A percentile compares a stretch with the other conserved stretches of the same genome.
phyloP scores from a whole-genome alignment of 495 filamentous ascomycete genomes.

The Echria macrotheca region DNA sequence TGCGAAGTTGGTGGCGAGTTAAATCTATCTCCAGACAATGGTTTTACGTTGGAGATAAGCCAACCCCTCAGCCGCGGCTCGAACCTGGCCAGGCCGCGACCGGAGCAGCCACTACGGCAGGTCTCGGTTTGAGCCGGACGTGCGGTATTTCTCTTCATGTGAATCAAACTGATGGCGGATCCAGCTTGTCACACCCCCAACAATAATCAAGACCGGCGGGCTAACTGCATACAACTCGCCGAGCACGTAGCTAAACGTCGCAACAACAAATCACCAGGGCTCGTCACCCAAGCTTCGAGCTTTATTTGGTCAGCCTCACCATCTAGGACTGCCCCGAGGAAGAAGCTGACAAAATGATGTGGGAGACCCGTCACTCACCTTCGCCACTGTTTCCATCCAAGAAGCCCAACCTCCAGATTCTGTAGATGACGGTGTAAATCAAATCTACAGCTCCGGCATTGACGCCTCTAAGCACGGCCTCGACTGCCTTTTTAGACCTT shows the following conservation, averaged over 20 bases:
- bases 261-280: conserved; percentile 1
- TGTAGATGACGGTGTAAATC: neutral
- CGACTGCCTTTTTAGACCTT: neutral
- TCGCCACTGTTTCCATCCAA: no score
- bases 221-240: neutral
- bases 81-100: no score
- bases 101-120: no score
- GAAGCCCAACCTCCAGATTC: conserved; percentile 1
- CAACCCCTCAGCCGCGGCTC: no score
- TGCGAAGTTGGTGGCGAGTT: no score
- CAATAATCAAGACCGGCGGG: neutral
- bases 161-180: neutral
- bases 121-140: no score
- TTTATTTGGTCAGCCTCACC: neutral
- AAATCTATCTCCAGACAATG: no score
- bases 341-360: no score
- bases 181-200: neutral
- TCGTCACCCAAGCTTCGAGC: neutral
- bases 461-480: neutral
- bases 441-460: conserved; percentile 1
- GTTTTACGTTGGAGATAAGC: no score
- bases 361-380: no score
- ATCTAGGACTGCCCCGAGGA: no score
- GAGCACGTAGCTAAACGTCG: neutral
- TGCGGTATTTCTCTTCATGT: no score